A percentile compares a stretch with the other conserved stretches of the same genome.
Evolutionary conservation across 2,329 filamentous ascomycete genomes (phyloP).

Genomic region (Botrytis medusae): DNA sequence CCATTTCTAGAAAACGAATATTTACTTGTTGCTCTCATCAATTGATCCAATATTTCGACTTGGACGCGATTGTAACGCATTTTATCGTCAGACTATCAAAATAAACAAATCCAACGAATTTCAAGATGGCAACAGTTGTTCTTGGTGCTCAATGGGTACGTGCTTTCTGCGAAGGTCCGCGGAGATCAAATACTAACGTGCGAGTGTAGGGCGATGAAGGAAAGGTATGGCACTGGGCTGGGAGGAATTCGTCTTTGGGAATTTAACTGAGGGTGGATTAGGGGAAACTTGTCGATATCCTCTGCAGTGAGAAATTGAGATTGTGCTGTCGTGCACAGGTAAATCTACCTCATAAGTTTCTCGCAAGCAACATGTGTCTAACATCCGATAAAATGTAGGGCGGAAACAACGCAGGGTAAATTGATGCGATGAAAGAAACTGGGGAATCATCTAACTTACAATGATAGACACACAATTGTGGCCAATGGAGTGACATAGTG

Average conservation of each 20-base stretch:
- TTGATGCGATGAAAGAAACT: neutral
- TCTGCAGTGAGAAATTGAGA: constrained; percentile 18
- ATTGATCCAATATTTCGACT: neutral
- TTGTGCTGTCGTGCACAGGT: constrained; percentile 22
- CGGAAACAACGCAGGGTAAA: constrained; percentile 54
- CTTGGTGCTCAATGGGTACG: constrained; percentile 59
- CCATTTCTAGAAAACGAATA: neutral
- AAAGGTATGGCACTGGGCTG: constrained; percentile 18
- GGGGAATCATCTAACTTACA: neutral
- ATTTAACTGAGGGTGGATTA: constrained; percentile 40
- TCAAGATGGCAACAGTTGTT: constrained; percentile 48
- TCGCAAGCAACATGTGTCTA: neutral
- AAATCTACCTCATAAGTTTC: constrained; percentile 3
- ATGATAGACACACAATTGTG: constrained; percentile 43
- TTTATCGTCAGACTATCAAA: neutral
- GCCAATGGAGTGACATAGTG: constrained; percentile 44
- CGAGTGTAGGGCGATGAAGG: constrained; percentile 21
- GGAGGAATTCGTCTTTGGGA: neutral
- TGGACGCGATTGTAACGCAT: neutral
- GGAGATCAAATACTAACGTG: constrained; percentile 11
- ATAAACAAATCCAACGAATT: constrained; percentile 27
- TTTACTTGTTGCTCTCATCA: constrained; percentile 2
- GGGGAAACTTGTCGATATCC: constrained; percentile 58
- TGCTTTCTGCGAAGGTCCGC: constrained; percentile 32
- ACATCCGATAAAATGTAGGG: constrained; percentile 38